phyloP scores from a whole-genome alignment of 2,329 filamentous ascomycete species.

The Cadophora sp. region DNA sequence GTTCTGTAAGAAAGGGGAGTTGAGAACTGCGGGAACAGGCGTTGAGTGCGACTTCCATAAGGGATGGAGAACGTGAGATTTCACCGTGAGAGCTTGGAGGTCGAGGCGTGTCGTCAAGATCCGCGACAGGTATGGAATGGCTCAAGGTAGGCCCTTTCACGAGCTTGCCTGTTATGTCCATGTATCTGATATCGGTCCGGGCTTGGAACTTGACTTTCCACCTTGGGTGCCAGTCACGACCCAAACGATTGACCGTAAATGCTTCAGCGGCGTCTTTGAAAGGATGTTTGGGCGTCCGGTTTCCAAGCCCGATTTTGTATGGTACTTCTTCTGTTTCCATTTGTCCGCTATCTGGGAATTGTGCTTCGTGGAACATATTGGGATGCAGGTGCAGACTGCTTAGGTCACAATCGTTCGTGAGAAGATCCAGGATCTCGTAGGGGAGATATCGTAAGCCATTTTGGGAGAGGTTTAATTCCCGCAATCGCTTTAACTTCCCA shows the following conservation, averaged over 20 bases:
- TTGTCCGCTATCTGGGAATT: constrained; percentile 28
- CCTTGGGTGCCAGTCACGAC: constrained; percentile 29
- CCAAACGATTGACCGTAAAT: constrained; percentile 10
- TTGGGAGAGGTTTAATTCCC: constrained; percentile 69
- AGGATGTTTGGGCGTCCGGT: constrained; percentile 16
- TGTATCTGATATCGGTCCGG: constrained; percentile 41
- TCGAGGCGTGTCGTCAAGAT: constrained; percentile 26
- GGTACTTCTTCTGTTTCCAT: constrained; percentile 17
- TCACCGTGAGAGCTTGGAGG: constrained; percentile 32
- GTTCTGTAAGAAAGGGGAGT: constrained; percentile 35
- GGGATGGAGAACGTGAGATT: constrained; percentile 40
- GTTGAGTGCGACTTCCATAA: constrained; percentile 41
- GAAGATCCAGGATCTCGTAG: constrained; percentile 64
- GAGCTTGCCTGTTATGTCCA: constrained; percentile 39
- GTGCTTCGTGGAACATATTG: constrained; percentile 64
- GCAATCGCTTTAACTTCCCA: constrained; percentile 61
- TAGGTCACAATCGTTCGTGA: constrained; percentile 55
- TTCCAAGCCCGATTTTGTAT: constrained; percentile 27
- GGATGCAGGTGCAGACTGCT: constrained; percentile 62
- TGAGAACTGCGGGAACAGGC: constrained; percentile 33
- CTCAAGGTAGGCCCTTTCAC: constrained; percentile 40
- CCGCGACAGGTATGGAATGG: constrained; percentile 31
- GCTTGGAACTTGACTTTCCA: constrained; percentile 41
- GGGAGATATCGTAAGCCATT: constrained; percentile 68
- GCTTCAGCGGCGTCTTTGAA: constrained; percentile 1